A percentile compares a stretch with the other conserved stretches of the same genome.
These are phyloP conservation scores for Neofusicoccum kwambonambiense DNA, from an alignment of 2,329 filamentous ascomycete genomes.

Conservation along the genomic window DNA sequence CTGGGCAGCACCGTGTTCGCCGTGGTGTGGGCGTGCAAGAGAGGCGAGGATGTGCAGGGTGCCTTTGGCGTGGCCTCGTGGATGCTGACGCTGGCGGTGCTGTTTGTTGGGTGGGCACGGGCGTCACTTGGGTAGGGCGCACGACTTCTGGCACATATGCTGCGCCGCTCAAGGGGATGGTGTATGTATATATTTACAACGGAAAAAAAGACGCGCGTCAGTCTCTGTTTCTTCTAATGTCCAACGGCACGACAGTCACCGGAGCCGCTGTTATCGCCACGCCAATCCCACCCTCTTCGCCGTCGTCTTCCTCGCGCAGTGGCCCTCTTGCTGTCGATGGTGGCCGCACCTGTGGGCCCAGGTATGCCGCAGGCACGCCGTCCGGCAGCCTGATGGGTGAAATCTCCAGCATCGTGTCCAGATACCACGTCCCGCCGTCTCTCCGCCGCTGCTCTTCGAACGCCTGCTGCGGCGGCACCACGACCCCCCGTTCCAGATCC, in stretches of 20 bases:
- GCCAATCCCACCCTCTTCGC: background rate
- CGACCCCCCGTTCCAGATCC: background rate
- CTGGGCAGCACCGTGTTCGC: slow-evolving; percentile 37
- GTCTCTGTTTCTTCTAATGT: background rate
- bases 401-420: background rate
- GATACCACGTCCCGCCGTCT: background rate
- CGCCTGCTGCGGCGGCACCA: background rate
- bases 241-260: background rate
- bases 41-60: slow-evolving; percentile 37
- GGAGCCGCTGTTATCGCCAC: background rate
- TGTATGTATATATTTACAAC: no score
- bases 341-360: background rate
- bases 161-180: no score
- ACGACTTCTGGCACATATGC: no score
- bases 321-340: background rate
- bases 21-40: slow-evolving; percentile 31
- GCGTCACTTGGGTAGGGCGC: slow-evolving; percentile 27
- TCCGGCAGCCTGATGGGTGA: background rate
- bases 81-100: slow-evolving; percentile 33
- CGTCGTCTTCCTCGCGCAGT: background rate
- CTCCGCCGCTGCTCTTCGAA: background rate
- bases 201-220: no score
- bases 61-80: slow-evolving; percentile 41
- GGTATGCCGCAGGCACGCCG: background rate
- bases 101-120: slow-evolving; percentile 35